A percentile compares a stretch with the other conserved stretches of the same genome.
phyloP scores from a whole-genome alignment of 139 green algal species.

The Chara braunii region DNA sequence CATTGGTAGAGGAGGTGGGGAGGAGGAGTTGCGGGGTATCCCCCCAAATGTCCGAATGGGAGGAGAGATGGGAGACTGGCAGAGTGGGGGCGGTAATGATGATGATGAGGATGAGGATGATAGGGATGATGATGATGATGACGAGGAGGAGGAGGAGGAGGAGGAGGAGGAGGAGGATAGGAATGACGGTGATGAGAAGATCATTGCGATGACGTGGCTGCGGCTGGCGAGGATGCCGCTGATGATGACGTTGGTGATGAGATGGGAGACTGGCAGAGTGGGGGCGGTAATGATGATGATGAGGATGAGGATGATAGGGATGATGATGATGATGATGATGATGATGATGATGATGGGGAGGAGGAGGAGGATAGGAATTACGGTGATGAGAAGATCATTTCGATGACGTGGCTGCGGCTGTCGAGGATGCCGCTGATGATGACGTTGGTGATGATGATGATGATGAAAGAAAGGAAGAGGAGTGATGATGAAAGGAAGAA shows the following conservation, averaged over 20 bases:
- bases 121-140: background rate
- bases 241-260: background rate
- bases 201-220: background rate
- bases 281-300: background rate
- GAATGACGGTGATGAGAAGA: background rate
- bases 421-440: no score
- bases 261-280: background rate
- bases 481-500: no score
- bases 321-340: background rate
- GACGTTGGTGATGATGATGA: no score
- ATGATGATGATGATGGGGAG: no score
- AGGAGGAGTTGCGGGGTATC: no score
- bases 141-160: background rate
- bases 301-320: background rate
- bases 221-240: background rate
- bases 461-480: no score
- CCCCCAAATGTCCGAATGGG: no score
- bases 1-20: no score
- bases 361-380: constrained; percentile 2
- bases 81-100: background rate
- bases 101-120: no score
- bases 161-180: constrained; percentile 1
- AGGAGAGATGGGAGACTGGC: no score
- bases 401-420: no score
- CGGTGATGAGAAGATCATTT: no score